Evolutionary conservation across 441 rosid genomes (phyloP).

Genomic region (Mallotus japonicus): DNA sequence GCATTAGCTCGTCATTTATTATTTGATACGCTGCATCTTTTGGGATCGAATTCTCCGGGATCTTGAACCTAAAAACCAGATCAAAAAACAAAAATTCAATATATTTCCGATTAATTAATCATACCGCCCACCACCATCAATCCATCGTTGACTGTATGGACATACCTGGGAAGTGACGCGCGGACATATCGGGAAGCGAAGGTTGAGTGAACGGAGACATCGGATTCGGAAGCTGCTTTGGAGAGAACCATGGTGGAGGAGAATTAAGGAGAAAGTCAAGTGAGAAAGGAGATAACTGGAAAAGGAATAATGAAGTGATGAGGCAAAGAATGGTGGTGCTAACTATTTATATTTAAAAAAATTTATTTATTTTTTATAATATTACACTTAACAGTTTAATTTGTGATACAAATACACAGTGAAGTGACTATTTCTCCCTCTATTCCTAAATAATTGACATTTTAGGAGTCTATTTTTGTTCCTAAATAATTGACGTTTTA

Average conservation of each 20-base stretch:
- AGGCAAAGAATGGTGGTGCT: background rate
- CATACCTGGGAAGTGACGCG: conserved; percentile 66
- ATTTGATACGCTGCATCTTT: conserved; percentile 70
- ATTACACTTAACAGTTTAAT: too few relatives aligned
- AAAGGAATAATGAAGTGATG: background rate
- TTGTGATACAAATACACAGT: too few relatives aligned
- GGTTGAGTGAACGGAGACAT: conserved; percentile 73
- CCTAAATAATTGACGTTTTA: too few relatives aligned
- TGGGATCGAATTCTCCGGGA: conserved; percentile 55
- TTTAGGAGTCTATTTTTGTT: too few relatives aligned
- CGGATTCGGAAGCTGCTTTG: conserved; percentile 53
- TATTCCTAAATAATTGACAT: too few relatives aligned
- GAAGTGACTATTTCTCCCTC: too few relatives aligned
- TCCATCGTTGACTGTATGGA: too few relatives aligned
- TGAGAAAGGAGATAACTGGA: background rate
- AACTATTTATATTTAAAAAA: background rate
- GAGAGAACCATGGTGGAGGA: conserved; percentile 57
- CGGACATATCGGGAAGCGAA: conserved; percentile 92
- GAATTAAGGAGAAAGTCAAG: too few relatives aligned
- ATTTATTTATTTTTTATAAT: too few relatives aligned
- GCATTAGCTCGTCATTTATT: conserved; percentile 66
- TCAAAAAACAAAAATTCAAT: too few relatives aligned
- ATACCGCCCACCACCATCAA: background rate
- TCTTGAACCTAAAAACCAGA: conserved; percentile 38
- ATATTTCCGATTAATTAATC: too few relatives aligned